Evolutionary conservation across 129 eudicot genomes (phyloP), one percentile per base, ranked within the genome.

Genomic region (Flaveria bidentis): DNA sequence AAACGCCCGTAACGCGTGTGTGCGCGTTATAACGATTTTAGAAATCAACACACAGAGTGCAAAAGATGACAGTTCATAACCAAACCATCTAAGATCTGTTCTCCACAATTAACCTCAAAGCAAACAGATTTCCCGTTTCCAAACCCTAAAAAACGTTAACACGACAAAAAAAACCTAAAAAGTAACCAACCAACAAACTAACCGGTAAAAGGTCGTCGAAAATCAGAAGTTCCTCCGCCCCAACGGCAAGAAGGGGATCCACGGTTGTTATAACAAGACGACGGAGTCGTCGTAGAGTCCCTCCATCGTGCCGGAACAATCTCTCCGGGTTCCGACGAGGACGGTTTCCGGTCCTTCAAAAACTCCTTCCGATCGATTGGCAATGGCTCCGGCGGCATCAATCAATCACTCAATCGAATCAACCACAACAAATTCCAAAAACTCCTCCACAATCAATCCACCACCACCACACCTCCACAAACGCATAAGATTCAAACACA

Each of bases 361-460:
- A 92, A 74, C 56, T 85, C 96, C 82, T 89, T 91, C 87, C 96
- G 94, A 87, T 93, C 98, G 88, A 89, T 82, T 0, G 86, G 85
- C 86, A 84, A 79, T 42, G 87, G 86, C 89, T 93, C 96, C 80
- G 96, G 89, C 90, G 96, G 96, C 98, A 93, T 90, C 85, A 90
- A 89, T 65, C 28, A 72, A 63, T 9, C 36, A 39, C 30, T 9
- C 36, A 39, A 63, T 30, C 33, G 64, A 20, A 3, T 63, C 18
- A 63, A 28, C 9, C 62, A 28, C 51, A 45, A 69, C 58, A 23
- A 72, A 23, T 6, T 62, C 71, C 60, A 5, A 11, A 69, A 25
- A 12, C 2, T 53, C 52, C 78, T 55, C 51, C 74, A 73, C 52
- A 62, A 20, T 8, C 65, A 26, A 63, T 36, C 51, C 66, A 73